Percentiles rank a stretch among this genome's conserved stretches.
Conservation (phyloP, 2,329 filamentous ascomycete genomes). For the Aspergillus cejpii region DNA sequence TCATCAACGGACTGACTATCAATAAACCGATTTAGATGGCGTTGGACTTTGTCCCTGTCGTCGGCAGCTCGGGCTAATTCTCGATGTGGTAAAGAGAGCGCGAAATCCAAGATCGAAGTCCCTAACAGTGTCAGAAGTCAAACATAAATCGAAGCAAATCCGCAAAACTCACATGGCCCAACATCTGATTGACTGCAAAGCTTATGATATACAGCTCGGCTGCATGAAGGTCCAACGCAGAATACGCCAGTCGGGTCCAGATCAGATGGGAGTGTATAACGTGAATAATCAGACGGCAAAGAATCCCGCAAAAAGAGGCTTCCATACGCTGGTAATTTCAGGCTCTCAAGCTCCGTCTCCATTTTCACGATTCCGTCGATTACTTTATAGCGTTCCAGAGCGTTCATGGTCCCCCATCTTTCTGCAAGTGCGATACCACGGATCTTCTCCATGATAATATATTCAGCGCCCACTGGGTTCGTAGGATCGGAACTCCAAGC, state of each 20-base stretch:
- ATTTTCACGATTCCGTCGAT: constrained; percentile 23
- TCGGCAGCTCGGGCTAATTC: constrained; percentile 8
- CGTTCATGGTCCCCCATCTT: constrained; percentile 27
- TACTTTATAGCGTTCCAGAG: constrained; percentile 15
- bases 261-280: constrained; percentile 8
- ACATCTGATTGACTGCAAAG: constrained; percentile 6
- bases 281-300: constrained; percentile 5
- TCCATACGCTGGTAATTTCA: constrained; percentile 32
- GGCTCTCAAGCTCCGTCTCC: constrained; percentile 17
- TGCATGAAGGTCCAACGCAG: constrained; percentile 15
- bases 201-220: constrained; percentile 5
- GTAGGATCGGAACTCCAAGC: constrained; percentile 27
- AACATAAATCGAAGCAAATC: background rate
- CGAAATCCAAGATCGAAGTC: constrained; percentile 12
- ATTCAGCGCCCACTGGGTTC: constrained; percentile 35
- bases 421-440: constrained; percentile 27
- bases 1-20: constrained; percentile 15
- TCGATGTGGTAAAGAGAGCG: constrained; percentile 12
- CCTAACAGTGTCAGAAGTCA: constrained; percentile 8
- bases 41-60: constrained; percentile 8
- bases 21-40: constrained; percentile 11
- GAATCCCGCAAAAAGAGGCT: constrained; percentile 23
- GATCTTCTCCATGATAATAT: constrained; percentile 39
- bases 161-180: constrained; percentile 14
- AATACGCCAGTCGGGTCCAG: constrained; percentile 15